Evolutionary conservation across 2,329 filamentous ascomycete species (phyloP), one percentile per base, ranked within the genome.

Genomic region (Aphanoascus verrucosus): DNA sequence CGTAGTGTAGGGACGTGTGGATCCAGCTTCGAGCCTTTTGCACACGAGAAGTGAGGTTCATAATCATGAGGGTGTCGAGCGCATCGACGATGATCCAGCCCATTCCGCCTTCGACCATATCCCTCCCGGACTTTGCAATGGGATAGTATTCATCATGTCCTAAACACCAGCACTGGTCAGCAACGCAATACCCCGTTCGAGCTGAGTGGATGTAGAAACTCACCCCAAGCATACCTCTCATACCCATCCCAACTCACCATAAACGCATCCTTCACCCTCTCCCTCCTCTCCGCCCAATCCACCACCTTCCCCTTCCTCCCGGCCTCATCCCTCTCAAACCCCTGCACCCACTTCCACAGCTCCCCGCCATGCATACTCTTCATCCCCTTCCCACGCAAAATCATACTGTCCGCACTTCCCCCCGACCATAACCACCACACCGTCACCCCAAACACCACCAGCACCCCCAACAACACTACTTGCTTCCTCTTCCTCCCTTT

Each of bases 61-160:
- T 98, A 57, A 98, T 76, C 74, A 98, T 98, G 77, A 97, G 80
- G 0, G 93, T 98, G 69, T 98, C 93, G 58, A 98, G 75, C 11
- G 91, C 83, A 72, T 98, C 93, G 54, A 98, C 85, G 57, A 98
- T 96, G 64, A 97, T 97, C 93, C 94, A 98, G 31, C 93, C 93
- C 70, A 98, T 78, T 23, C 91, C 93, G 57, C 88, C 83, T 2
- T 85, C 78, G 5, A 88, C 83, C 91, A 98, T 97, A 62, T 93
- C 83, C 49, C 76, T 77, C 48, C 88, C 87, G 15, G 73, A 81
- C 67, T 93, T 93, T 5, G 86, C 82, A 28, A 91, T 72, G 1
- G 93, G 93, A 62, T 88, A 82, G 67, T 86, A 98, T 68, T 93
- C 84, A 67, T 98, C 93, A 62, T 84, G 84, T 34, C 88, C 82